Conservation (phyloP, 2,329 filamentous ascomycete species). For the Cyphellophora europaea region DNA sequence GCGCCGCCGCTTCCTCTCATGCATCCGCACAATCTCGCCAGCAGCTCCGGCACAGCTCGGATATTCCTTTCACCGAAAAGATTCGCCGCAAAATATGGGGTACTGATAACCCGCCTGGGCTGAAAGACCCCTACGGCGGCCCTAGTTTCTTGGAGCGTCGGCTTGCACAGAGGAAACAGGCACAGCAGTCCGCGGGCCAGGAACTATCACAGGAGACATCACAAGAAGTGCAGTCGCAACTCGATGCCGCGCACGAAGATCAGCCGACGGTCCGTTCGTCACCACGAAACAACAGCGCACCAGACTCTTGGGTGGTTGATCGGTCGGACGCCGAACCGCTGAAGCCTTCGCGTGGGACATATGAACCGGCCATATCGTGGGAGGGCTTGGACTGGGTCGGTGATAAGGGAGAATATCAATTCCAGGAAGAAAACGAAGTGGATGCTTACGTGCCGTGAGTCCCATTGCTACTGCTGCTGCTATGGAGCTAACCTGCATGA, state of each 20-base stretch:
- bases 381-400: constrained; percentile 47
- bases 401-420: constrained; percentile 31
- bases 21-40: not conserved
- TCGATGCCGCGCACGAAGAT: not conserved
- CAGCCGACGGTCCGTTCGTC: no score
- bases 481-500: constrained; percentile 7
- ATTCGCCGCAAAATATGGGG: constrained; percentile 41
- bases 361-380: constrained; percentile 40
- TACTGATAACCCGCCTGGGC: constrained; percentile 39
- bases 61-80: constrained; percentile 31
- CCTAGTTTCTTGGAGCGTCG: constrained; percentile 25
- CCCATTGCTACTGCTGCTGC: not conserved
- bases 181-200: not conserved
- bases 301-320: no score
- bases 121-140: constrained; percentile 38
- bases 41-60: not conserved
- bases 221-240: constrained; percentile 1
- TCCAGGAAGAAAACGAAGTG: constrained; percentile 25
- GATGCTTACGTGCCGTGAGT: constrained; percentile 35
- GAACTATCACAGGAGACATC: constrained; percentile 13
- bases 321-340: not conserved
- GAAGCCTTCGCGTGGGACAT: constrained; percentile 18
- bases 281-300: no score
- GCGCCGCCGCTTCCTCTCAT: not conserved
- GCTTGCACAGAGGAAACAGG: constrained; percentile 4